Conservation (phyloP, 768 basidiomycete genomes). For the Lentinula detonsa region DNA sequence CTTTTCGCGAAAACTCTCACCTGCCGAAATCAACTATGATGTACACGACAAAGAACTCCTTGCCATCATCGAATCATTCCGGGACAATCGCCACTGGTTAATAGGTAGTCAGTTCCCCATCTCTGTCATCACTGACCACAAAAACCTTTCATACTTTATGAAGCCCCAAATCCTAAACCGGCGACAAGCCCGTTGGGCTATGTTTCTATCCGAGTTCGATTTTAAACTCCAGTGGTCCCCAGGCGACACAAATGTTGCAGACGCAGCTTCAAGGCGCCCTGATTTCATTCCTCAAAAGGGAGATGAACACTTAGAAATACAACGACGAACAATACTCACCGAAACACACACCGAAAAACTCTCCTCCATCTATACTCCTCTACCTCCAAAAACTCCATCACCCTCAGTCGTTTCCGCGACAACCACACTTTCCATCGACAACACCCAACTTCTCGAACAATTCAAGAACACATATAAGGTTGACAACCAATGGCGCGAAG, state of each 20-base stretch:
- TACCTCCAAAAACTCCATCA: background rate
- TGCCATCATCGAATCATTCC: conserved; percentile 29
- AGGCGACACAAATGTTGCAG: conserved; percentile 29
- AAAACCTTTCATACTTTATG: conserved; percentile 41
- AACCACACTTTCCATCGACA: conserved; percentile 10
- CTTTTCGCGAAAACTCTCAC: conserved; percentile 20
- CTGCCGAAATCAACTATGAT: no score
- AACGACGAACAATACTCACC: conserved; percentile 10
- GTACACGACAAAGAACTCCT: conserved; percentile 22
- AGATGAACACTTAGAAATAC: conserved; percentile 12
- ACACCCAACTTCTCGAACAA: conserved; percentile 10
- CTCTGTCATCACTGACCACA: conserved; percentile 23
- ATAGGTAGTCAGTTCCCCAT: conserved; percentile 20
- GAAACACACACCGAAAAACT: conserved; percentile 4
- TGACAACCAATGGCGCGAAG: conserved; percentile 14
- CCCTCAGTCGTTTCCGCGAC: conserved; percentile 6
- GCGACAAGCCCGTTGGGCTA: no score
- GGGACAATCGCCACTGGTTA: conserved; percentile 25
- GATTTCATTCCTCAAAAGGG: conserved; percentile 21
- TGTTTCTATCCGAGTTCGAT: no score
- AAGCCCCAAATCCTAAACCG: conserved; percentile 29
- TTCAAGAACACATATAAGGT: conserved; percentile 10
- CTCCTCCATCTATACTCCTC: background rate
- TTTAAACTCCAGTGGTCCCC: no score
- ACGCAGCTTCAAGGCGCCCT: conserved; percentile 22